Evolutionary conservation across 495 filamentous ascomycete genomes (phyloP), one percentile per base, ranked within the genome.

Genomic region (Parathielavia appendiculata): DNA sequence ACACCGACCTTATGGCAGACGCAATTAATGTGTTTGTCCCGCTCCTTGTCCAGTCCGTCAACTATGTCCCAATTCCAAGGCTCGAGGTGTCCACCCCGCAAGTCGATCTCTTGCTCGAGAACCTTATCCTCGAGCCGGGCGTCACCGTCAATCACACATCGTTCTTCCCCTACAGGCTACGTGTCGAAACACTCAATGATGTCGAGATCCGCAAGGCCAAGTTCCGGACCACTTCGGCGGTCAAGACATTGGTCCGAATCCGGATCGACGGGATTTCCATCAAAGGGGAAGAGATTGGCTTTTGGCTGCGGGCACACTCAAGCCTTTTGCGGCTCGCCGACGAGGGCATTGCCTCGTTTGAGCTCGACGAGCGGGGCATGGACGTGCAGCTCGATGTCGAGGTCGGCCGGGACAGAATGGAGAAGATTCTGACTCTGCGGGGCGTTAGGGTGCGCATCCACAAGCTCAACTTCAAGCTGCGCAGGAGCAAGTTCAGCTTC

Each of bases 111-210:
- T 75, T 97, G 0, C 73, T 97, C 9, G 92, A 96, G 64, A 96
- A 93, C 56, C 76, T 97, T 40, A 86, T 97, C 51, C 76, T 97
- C 38, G 91, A 97, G 62, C 92, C 92, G 0, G 92, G 92, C 20
- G 78, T 75, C 35, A 93, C 90, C 3, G 79, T 96, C 61, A 93
- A 96, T 67, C 80, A 84, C 60, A 86, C 87, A 3, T 96, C 91
- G 0, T 96, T 97, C 80, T 82, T 96, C 14, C 92, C 92, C 0
- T 92, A 89, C 71, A 82, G 85, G 40, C 78, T 96, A 54, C 84
- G 86, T 40, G 73, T 96, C 39, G 84, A 91, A 61, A 91, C 89
- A 0, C 87, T 85, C 69, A 95, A 92, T 63, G 87, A 95, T 64
- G 75, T 97, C 41, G 88, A 93, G 59, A 83, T 97, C 51, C 78